Base-by-base conservation (phyloP, 2,329 filamentous ascomycete genomes). In the Trichoderma cornu-damae region DNA sequence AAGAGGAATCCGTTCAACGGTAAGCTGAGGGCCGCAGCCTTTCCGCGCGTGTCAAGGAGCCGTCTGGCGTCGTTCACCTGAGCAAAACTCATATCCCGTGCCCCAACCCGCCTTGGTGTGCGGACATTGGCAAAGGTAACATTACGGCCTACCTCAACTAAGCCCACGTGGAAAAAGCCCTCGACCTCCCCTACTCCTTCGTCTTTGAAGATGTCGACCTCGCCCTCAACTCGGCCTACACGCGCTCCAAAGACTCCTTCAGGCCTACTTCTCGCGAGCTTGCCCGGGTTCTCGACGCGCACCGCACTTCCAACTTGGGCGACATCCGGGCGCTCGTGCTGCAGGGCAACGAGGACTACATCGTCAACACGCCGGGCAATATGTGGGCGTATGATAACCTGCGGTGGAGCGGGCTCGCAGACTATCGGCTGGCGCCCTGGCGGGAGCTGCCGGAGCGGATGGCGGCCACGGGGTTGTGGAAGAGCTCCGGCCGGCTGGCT, bases 121-220 rank as follows among this genome's bases (percentile, higher is more conserved):
- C 32, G 2, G 58, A 60, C 26, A 24, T 49, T 8, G 20, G 63
- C 53, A 50, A 63, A 65, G 60, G 59, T 14, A 61, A 61, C 43
- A 61, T 68, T 20, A 60, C 65, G 4, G 55, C 47, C 22, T 68
- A 67, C 51, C 53, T 68, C 48, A 67, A 67, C 61, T 60, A 59
- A n/a, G 44, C 53, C 1, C 8, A 26, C 9, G 57, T 67, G 3
- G 60, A 61, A 20, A 24, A 51, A 8, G 61, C 61, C 14, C 64
- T 68, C 24, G 42, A 59, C 8, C 57, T 68, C 3, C 63, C 63
- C 42, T 90, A 96, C 74, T 89, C 96, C 53, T 80, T 83, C 63
- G 81, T 79, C 67, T 96, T 93, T 72, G 88, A 94, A 68, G 90
- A 86, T 68, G 95, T 90, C 83, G 96, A 96, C 81, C 88, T 91